Conservation (phyloP, 306 rosid genomes). For the Vigna hirtella region DNA sequence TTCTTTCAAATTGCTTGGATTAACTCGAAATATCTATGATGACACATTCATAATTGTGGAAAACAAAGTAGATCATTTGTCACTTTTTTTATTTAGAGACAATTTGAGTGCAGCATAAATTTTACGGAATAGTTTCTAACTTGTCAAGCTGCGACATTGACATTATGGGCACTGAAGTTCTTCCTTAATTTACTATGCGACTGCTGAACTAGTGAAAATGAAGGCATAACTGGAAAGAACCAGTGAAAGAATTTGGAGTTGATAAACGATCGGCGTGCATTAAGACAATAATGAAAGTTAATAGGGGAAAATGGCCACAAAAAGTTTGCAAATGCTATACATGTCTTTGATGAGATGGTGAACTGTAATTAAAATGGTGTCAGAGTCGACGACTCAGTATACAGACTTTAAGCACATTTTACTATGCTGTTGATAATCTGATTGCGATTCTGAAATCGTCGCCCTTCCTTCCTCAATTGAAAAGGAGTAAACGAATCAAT, state of each 20-base stretch:
- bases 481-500: background rate
- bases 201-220: slow-evolving; percentile 14
- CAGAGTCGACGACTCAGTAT: background rate
- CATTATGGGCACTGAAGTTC: slow-evolving; percentile 17
- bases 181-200: background rate
- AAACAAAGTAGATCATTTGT: background rate
- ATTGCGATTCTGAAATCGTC: slow-evolving; percentile 23
- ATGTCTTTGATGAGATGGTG: background rate
- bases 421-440: slow-evolving; percentile 9
- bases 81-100: background rate
- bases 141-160: background rate
- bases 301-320: background rate
- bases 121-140: background rate
- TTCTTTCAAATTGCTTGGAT: slow-evolving; percentile 7
- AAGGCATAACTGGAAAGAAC: background rate
- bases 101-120: background rate
- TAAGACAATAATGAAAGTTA: background rate
- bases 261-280: background rate
- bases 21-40: background rate
- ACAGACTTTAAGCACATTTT: slow-evolving; percentile 12
- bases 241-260: background rate
- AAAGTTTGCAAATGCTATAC: slow-evolving; percentile 2
- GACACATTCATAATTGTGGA: slow-evolving; percentile 3
- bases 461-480: background rate
- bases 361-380: slow-evolving; percentile 13